Evolutionary conservation across 2,329 filamentous ascomycete genomes (phyloP), one percentile per base, ranked within the genome.

Genomic region (Colletotrichum tanaceti): DNA sequence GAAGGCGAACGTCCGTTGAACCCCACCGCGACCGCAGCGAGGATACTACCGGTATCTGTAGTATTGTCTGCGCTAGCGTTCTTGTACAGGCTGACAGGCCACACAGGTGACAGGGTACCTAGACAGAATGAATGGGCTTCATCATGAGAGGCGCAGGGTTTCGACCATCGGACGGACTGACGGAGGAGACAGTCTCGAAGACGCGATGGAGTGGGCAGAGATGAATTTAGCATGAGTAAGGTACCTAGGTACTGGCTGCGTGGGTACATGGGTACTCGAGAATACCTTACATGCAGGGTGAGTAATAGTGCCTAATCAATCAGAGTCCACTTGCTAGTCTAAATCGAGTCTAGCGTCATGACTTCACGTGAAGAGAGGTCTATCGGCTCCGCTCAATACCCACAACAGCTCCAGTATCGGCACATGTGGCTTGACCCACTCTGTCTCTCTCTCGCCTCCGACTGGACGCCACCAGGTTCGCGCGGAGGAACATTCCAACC

Each of bases 401-500:
- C 6, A 24, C 7, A n/a, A 2, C 10, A 3, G 47, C n/a, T 35
- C 32, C 14, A 54, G 5, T 6, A 4, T 13, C 7, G 44, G 38
- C 9, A 7, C 20, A 20, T 2, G 32, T 55, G 50, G 44, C 64
- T 63, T 52, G 64, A 14, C 32, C 63, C 57, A 55, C 57, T 20
- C 5, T 7, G 0, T 5, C 9, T n/a, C 11, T 22, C 53, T 53
- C 10, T 10, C n/a, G 6, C 16, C 22, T 38, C 49, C 16, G 49
- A 68, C 32, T 68, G 65, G 65, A 65, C 66, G 62, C 66, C 62
- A 52, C 57, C 24, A 46, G 16, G 11, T 16, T 7, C 4, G 20
- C 24, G 44, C 65, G 62, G 66, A 55, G 55, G 50, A 69, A 69
- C 47, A 52, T 52, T 69, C 41, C 50, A 60, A 63, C 64, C 59